Evolutionary conservation across 2,329 filamentous ascomycete species (phyloP).

Genomic region (Paracorniculantispora psalliotae): DNA sequence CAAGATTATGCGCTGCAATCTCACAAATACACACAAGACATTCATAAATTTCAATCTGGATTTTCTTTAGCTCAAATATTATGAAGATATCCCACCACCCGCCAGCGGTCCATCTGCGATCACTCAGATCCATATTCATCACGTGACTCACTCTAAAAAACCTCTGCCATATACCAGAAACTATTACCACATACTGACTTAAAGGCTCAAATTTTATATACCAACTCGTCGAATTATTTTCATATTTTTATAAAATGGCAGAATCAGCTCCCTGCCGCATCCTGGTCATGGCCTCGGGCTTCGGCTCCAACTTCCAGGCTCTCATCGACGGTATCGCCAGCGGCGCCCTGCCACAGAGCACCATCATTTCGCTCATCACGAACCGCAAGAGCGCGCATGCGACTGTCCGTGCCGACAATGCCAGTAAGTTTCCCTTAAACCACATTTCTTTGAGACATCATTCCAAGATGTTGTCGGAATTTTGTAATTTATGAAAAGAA

Average conservation of each 20-base stretch:
- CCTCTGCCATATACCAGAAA: not conserved
- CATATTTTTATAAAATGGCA: constrained; percentile 1
- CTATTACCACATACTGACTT: not conserved
- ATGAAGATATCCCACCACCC: no score
- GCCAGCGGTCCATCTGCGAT: no score
- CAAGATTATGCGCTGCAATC: no score
- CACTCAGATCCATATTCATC: not conserved
- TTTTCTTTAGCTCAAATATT: no score
- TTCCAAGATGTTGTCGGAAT: not conserved
- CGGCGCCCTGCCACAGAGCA: constrained; percentile 35
- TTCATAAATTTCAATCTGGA: no score
- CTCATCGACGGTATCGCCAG: constrained; percentile 48
- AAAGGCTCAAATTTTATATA: no score
- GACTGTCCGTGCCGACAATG: constrained; percentile 40
- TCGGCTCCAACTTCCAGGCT: constrained; percentile 74
- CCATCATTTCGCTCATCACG: constrained; percentile 42
- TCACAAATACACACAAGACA: no score
- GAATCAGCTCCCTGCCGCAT: constrained; percentile 40
- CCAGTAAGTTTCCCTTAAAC: constrained; percentile 18
- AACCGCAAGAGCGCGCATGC: constrained; percentile 47
- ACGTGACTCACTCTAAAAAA: not conserved
- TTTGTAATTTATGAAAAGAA: not conserved
- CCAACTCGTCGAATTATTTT: not conserved
- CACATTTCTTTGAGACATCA: not conserved
- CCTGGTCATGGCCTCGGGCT: constrained; percentile 67